Base-by-base conservation (phyloP, 352 stramenopile species). In the Pythium guiyangense region DNA sequence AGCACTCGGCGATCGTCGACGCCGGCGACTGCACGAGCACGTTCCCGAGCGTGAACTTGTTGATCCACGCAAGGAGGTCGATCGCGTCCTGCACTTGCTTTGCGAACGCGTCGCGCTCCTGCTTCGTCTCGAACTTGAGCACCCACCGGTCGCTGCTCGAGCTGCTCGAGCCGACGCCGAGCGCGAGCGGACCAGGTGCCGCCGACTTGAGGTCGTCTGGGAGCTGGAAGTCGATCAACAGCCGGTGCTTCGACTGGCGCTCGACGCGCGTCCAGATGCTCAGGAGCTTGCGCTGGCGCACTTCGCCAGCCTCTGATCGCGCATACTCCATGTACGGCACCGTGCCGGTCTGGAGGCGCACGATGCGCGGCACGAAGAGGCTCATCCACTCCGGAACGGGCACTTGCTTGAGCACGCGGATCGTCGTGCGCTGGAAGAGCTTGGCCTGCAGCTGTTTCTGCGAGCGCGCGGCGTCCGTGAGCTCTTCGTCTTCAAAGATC, bases 381-480 rank as follows among this genome's bases (percentile, higher is more conserved):
- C 86, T 87, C 69, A 89, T 84, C 79, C 79, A 89, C 60, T 86
- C 63, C 17, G 78, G 73, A 58, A 85, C 60, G 20, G 78, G 78
- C 18, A 77, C 70, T 63, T 88, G 78, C 70, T 88, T 88, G 29
- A 83, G 73, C 59, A 85, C 75, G 18, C 75, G 78, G 44, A 88
- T 54, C 2, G 65, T 45, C 59, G 70, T 60, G 26, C 63, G 51
- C 49, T 63, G 57, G 60, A 88, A 88, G 12, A 88, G 67, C 54
- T 79, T 77, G 57, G 67, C 62, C 60, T 84, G 74, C 12, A 77
- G 63, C 60, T 80, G 62, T 48, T 77, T 77, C 62, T 80, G 71
- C 22, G 49, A 62, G 3, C 54, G 42, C 10, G 57, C 62, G 34
- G 59, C 42, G 25, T 72, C 52, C 4, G 17, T 47, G 1, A 60